These are phyloP conservation scores for Scheffersomyces illinoinensis DNA, from an alignment of 1,139 yeast genomes.

Conservation along the genomic window DNA sequence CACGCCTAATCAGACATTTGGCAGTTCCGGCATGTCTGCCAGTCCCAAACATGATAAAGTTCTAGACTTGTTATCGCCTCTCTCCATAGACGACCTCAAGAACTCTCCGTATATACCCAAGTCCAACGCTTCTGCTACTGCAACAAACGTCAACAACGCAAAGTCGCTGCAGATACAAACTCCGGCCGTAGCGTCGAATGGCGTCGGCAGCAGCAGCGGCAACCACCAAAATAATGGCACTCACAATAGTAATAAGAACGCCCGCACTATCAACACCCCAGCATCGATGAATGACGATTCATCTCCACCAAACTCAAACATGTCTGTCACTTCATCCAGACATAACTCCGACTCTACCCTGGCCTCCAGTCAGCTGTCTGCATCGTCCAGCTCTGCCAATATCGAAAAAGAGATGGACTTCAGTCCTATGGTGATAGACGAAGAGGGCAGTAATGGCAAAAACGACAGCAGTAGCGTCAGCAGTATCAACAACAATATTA, in stretches of 20 bases:
- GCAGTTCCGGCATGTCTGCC: background rate
- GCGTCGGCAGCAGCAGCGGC: background rate
- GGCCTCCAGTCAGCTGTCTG: constrained; percentile 4
- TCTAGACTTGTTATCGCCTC: constrained; percentile 44
- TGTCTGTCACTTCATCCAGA: background rate
- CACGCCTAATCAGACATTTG: background rate
- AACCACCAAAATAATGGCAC: background rate
- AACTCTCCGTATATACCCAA: constrained; percentile 12
- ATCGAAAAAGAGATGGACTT: background rate
- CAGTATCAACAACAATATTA: background rate
- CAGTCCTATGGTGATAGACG: background rate
- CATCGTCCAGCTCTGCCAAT: constrained; percentile 1
- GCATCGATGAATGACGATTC: constrained; percentile 31
- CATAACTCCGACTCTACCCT: constrained; percentile 4
- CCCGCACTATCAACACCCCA: constrained; percentile 16
- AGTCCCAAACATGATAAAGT: constrained; percentile 13
- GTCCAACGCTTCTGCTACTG: background rate
- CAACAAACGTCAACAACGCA: background rate
- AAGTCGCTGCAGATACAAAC: background rate
- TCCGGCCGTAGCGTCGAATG: background rate
- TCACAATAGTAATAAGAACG: background rate
- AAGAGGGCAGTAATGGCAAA: background rate
- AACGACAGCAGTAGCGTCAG: background rate
- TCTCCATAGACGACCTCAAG: constrained; percentile 38
- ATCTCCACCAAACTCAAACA: constrained; percentile 13